Conservation (phyloP, 176 grass and related monocot species). For the Aegilops longissima region DNA sequence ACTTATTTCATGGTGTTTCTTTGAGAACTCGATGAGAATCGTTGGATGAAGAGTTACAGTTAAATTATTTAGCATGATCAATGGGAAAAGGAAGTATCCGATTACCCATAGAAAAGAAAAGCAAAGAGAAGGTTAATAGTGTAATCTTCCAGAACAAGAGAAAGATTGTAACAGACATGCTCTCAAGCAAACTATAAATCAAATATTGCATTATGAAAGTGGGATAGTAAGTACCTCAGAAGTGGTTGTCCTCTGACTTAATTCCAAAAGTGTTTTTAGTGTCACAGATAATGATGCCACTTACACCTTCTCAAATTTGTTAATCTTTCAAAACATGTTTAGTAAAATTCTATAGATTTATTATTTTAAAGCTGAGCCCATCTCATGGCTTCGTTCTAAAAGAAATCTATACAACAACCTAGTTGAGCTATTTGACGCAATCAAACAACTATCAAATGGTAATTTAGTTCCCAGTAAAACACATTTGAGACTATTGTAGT, state of each 20-base stretch:
- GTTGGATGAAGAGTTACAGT: slow-evolving; percentile 4
- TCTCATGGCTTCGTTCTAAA: no score
- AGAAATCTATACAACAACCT: not conserved
- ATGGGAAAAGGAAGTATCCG: not conserved
- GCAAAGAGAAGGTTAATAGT: not conserved
- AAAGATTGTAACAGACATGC: not conserved
- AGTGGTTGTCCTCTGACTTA: no score
- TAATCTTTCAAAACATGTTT: not conserved
- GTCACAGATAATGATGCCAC: no score
- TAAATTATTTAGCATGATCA: not conserved
- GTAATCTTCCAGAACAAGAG: not conserved
- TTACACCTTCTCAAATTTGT: slow-evolving; percentile 27
- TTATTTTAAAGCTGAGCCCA: no score
- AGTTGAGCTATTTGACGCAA: not conserved
- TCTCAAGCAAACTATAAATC: not conserved
- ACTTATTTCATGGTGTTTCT: not conserved
- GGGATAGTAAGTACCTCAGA: no score
- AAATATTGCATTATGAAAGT: not conserved
- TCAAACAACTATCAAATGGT: not conserved
- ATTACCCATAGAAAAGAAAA: slow-evolving; percentile 16
- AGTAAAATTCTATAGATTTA: not conserved
- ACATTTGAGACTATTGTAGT: no score
- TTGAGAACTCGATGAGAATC: not conserved
- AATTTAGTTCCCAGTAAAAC: no score
- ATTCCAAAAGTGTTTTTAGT: no score